Conservation (phyloP, 2,329 filamentous ascomycete species). For the Botrytis fragariae region DNA sequence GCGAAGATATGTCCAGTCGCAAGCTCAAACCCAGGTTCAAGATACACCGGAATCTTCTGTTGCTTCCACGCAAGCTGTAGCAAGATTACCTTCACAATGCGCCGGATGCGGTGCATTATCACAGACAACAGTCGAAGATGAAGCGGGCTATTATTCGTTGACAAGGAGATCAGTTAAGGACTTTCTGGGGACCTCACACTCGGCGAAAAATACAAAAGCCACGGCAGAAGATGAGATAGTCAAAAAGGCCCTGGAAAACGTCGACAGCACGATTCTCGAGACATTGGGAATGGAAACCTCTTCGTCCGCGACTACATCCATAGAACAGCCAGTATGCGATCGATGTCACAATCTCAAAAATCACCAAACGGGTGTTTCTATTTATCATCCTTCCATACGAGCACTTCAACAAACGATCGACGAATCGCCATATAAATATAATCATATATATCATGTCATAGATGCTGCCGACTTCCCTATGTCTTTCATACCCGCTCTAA, state of each 20-base stretch:
- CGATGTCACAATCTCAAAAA: conserved; percentile 82
- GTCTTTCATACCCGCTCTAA: conserved; percentile 78
- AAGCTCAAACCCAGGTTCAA: not conserved
- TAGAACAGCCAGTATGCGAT: conserved; percentile 66
- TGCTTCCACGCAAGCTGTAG: not conserved
- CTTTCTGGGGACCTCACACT: conserved; percentile 42
- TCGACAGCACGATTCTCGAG: conserved; percentile 18
- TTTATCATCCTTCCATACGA: conserved; percentile 77
- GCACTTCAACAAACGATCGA: conserved; percentile 80
- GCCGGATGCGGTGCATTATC: conserved; percentile 64
- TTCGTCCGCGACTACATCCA: conserved; percentile 9
- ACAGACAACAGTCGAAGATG: conserved; percentile 51
- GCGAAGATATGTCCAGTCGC: conserved; percentile 18
- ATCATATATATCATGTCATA: conserved; percentile 92
- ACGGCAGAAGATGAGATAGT: conserved; percentile 48
- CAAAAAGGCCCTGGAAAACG: conserved; percentile 36
- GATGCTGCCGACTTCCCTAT: conserved; percentile 97
- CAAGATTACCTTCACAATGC: conserved; percentile 54
- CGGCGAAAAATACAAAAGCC: not conserved
- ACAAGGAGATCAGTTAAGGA: conserved; percentile 50
- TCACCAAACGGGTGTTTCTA: conserved; percentile 68
- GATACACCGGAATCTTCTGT: not conserved
- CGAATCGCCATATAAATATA: conserved; percentile 84
- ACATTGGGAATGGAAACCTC: conserved; percentile 22
- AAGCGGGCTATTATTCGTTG: conserved; percentile 57